phyloP scores from a whole-genome alignment of 2,329 filamentous ascomycete genomes.

The Colletotrichum lini region DNA sequence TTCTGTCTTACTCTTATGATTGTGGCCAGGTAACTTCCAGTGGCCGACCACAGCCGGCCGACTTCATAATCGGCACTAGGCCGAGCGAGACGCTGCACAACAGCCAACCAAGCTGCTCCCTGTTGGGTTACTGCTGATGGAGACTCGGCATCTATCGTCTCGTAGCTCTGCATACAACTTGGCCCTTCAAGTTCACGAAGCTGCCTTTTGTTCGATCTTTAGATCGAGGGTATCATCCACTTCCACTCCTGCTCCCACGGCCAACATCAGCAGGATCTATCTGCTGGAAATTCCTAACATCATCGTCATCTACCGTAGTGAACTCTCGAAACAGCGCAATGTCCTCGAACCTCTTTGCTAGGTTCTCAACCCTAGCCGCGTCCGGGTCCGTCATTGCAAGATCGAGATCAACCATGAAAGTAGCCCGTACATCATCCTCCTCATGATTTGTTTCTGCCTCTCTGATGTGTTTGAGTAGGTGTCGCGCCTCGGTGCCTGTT shows the following conservation, averaged over 20 bases:
- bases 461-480: slow-evolving; percentile 50
- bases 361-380: slow-evolving; percentile 51
- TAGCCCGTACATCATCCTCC: slow-evolving; percentile 49
- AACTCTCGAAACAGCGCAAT: slow-evolving; percentile 54
- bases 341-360: slow-evolving; percentile 53
- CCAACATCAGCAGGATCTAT: not conserved
- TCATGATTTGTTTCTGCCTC: slow-evolving; percentile 44
- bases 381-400: slow-evolving; percentile 53
- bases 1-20: no score
- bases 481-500: slow-evolving; percentile 47
- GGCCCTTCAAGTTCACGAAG: not conserved
- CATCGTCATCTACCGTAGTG: slow-evolving; percentile 22
- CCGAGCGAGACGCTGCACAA: no score
- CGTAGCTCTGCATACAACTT: no score
- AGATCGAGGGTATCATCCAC: not conserved
- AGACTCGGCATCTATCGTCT: not conserved
- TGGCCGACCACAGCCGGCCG: no score
- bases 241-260: not conserved
- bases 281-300: not conserved
- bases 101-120: no score
- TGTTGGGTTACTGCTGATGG: no score
- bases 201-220: not conserved
- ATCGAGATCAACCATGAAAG: slow-evolving; percentile 55
- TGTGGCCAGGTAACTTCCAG: no score
- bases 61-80: no score